Percentiles rank a stretch among this genome's conserved stretches.
These are phyloP conservation scores for Ettlia oleoabundans DNA, from an alignment of 139 green algal genomes.

Conservation along the genomic window DNA sequence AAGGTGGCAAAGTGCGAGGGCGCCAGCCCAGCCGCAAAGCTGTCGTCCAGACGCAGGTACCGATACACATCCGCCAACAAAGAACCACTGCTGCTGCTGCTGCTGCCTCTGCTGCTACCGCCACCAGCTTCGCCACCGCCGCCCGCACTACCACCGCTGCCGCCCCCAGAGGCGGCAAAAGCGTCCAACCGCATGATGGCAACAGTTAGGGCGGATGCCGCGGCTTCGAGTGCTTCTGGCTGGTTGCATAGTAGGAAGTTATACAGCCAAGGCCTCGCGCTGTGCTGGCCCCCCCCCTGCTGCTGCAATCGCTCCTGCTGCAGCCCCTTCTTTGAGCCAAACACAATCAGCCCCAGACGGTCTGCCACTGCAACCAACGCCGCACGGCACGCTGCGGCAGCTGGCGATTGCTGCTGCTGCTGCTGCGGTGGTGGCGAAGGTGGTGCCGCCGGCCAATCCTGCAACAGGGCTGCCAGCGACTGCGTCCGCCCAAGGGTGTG, in stretches of 20 bases:
- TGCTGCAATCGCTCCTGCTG: too few species aligned
- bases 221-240: not conserved
- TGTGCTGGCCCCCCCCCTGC: not conserved
- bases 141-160: not conserved
- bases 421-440: not conserved
- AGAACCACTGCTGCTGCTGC: not conserved
- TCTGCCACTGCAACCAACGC: not conserved
- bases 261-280: too few species aligned
- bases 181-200: not conserved
- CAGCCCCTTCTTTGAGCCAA: too few species aligned
- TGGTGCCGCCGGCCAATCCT: not conserved
- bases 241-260: not conserved
- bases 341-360: not conserved
- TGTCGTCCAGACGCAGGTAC: too few species aligned
- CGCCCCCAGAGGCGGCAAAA: too few species aligned
- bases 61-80: not conserved
- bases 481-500: slow-evolving; percentile 5
- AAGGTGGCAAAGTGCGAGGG: not conserved
- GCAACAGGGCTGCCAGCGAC: not conserved
- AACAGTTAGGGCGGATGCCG: not conserved
- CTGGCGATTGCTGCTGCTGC: not conserved
- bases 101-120: not conserved
- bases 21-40: too few species aligned
- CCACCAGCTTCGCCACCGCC: not conserved
- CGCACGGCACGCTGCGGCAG: not conserved